phyloP scores from a whole-genome alignment of 306 rosid species.

The Rosa chinensis region DNA sequence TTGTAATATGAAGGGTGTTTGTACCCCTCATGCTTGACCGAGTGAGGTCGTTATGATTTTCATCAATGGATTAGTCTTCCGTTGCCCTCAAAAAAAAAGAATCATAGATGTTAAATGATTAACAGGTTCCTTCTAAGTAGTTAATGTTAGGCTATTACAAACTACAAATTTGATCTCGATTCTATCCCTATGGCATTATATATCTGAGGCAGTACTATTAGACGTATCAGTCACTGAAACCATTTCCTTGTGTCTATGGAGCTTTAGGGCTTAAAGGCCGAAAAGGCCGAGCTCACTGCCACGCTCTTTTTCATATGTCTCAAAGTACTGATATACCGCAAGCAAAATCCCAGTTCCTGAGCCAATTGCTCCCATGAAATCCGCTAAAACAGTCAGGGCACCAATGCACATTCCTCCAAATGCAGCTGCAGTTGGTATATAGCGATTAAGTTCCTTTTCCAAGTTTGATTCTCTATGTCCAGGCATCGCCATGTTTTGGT shows the following conservation, averaged over 20 bases:
- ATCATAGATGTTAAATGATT: neutral
- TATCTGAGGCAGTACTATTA: neutral
- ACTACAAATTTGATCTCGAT: neutral
- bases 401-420: slow-evolving; percentile 94
- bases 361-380: slow-evolving; percentile 93
- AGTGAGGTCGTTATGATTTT: too few species aligned
- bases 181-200: neutral
- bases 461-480: slow-evolving; percentile 86
- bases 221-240: neutral
- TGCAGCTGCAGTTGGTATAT: slow-evolving; percentile 92
- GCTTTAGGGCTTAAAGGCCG: slow-evolving; percentile 25
- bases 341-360: slow-evolving; percentile 87
- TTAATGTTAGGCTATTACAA: neutral
- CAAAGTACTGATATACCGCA: slow-evolving; percentile 88
- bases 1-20: too few species aligned
- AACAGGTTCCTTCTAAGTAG: neutral
- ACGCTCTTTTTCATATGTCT: slow-evolving; percentile 81
- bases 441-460: slow-evolving; percentile 79
- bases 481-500: slow-evolving; percentile 95
- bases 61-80: too few species aligned
- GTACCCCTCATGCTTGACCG: too few species aligned
- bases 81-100: too few species aligned
- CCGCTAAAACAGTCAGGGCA: slow-evolving; percentile 83
- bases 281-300: slow-evolving; percentile 84
- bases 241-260: neutral